Evolutionary conservation across 148 eudicot species (phyloP).

Genomic region (Talinum fruticosum): DNA sequence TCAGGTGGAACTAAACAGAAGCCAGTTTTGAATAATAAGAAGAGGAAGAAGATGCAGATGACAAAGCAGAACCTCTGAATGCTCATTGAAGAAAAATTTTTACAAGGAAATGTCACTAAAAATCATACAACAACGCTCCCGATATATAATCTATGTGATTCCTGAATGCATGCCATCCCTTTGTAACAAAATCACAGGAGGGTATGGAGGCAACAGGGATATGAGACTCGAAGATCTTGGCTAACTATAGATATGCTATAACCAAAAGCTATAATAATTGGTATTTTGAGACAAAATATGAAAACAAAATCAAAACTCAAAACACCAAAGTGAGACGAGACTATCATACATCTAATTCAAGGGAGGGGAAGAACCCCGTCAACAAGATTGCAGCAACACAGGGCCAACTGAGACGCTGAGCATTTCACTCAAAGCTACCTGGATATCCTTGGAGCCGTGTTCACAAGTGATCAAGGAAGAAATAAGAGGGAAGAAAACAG

Average conservation of each 20-base stretch:
- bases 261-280: slow-evolving; percentile 17
- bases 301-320: slow-evolving; percentile 19
- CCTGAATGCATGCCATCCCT: slow-evolving; percentile 14
- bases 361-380: slow-evolving; percentile 19
- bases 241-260: slow-evolving; percentile 14
- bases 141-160: slow-evolving; percentile 12
- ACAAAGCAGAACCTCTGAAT: background rate
- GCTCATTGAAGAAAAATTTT: slow-evolving; percentile 5
- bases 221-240: slow-evolving; percentile 19
- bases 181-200: background rate
- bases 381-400: slow-evolving; percentile 58
- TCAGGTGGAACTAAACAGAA: too few relatives aligned
- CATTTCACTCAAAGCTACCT: slow-evolving; percentile 76
- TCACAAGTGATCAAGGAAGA: slow-evolving; percentile 73
- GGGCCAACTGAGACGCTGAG: slow-evolving; percentile 69
- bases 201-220: slow-evolving; percentile 7
- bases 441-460: slow-evolving; percentile 87
- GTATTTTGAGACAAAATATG: slow-evolving; percentile 13
- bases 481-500: slow-evolving; percentile 67
- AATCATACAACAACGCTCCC: slow-evolving; percentile 30
- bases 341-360: background rate
- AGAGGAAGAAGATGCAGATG: background rate
- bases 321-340: background rate
- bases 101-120: slow-evolving; percentile 17
- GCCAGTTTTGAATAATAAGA: background rate